Base-by-base conservation (phyloP, 805 yeast genomes). In the Lachancea kluyveri region DNA sequence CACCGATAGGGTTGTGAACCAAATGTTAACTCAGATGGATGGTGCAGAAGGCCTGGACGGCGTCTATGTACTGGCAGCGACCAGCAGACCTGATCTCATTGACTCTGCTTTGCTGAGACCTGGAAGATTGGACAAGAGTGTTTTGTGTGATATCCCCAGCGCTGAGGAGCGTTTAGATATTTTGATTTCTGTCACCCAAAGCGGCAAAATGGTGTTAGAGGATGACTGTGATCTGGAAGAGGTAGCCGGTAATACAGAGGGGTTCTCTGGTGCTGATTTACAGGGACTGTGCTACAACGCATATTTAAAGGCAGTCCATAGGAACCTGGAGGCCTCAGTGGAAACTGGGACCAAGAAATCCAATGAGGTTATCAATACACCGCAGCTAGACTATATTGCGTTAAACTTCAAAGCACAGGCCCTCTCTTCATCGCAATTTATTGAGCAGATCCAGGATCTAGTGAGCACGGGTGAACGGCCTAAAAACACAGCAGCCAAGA, bases 41-140 rank as follows among this genome's bases (percentile, higher is more conserved):
- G 98, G 98, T 62, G 97, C 97, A 1, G 97, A 92, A 57, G 96
- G 97, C 0, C 65, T 88, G 17, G 96, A 88, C 48, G 96, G 97
- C 3, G 97, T 92, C 2, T 90, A 92, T 53, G 95, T 92, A 0
- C 65, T 92, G 16, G 97, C 97, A 0, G 98, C 97, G 1, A 92
- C 97, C 0, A 79, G 92, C 46, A 70, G 98, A 47, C 98, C 98
- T 0, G 98, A 92, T 50, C 68, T 92, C 45, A 88, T 92, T 42
- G 98, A 92, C 55, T 80, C 95, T 3, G 98, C 98, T 0, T 67
- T 92, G 35, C 62, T 92, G 37, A 77, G 98, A 57, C 98, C 98
- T 0, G 98, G 98, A 5, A 77, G 98, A 62, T 68, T 92, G 48
- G 98, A 92, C 56, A 92, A 90, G 55, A 76, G 92, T 52, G 78